A percentile compares a stretch with the other conserved stretches of the same genome.
Evolutionary conservation across 1,139 yeast genomes (phyloP).

Genomic region (Nematodospora anomalae): DNA sequence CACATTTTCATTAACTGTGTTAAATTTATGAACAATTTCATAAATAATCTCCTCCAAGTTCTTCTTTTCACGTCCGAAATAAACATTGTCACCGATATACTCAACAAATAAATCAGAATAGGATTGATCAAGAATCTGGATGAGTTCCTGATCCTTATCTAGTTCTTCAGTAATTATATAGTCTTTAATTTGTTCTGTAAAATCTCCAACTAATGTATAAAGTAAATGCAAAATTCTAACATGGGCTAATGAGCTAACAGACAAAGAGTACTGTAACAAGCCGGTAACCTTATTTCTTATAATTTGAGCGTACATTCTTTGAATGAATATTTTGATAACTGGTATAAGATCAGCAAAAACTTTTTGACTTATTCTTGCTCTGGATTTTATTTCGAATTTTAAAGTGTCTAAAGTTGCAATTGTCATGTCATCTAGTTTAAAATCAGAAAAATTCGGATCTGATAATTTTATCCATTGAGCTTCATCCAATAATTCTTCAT

Average conservation of each 20-base stretch:
- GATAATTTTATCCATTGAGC: conserved; percentile 36
- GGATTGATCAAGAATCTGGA: conserved; percentile 66
- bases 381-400: conserved; percentile 55
- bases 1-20: conserved; percentile 51
- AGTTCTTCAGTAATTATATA: conserved; percentile 49
- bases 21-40: conserved; percentile 50
- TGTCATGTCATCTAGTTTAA: conserved; percentile 25
- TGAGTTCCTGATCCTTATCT: conserved; percentile 46
- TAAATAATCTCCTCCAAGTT: conserved; percentile 64
- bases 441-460: conserved; percentile 38
- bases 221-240: conserved; percentile 72
- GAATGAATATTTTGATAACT: conserved; percentile 70
- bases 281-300: conserved; percentile 67
- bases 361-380: conserved; percentile 69
- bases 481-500: conserved; percentile 40
- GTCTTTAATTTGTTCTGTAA: conserved; percentile 66
- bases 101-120: conserved; percentile 72
- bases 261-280: conserved; percentile 62
- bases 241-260: conserved; percentile 70
- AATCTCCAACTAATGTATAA: conserved; percentile 59
- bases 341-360: conserved; percentile 69
- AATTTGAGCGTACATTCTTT: conserved; percentile 76
- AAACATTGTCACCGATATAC: conserved; percentile 64
- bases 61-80: conserved; percentile 72
- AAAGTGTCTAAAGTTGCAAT: conserved; percentile 27